Percentiles rank a stretch among this genome's conserved stretches.
phyloP scores from a whole-genome alignment of 257 asterid genomes.

The Anisodus tanguticus region DNA sequence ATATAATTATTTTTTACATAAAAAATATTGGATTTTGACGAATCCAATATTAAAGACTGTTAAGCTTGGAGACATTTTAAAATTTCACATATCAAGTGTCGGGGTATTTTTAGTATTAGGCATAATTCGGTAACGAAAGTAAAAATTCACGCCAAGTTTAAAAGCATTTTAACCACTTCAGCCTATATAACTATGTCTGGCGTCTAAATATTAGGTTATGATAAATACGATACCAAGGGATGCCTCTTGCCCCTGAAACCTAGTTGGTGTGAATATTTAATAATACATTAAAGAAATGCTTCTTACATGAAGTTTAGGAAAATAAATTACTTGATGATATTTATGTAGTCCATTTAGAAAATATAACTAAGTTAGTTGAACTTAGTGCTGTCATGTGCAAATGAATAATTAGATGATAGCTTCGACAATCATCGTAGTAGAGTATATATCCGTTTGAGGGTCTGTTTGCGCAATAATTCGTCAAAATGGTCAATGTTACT shows the following conservation, averaged over 20 bases:
- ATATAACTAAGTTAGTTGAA: neutral
- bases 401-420: neutral
- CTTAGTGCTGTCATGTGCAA: neutral
- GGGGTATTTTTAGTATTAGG: too few relatives aligned
- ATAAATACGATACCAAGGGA: neutral
- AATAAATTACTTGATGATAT: neutral
- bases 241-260: neutral
- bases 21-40: neutral
- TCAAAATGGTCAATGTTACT: neutral
- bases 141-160: too few relatives aligned
- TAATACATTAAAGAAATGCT: neutral
- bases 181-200: neutral
- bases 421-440: neutral
- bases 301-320: neutral
- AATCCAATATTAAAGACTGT: neutral
- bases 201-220: neutral
- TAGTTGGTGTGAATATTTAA: neutral
- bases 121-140: too few relatives aligned
- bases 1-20: neutral
- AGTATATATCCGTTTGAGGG: neutral
- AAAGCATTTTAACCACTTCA: too few relatives aligned
- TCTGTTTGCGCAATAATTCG: neutral
- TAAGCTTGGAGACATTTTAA: too few relatives aligned
- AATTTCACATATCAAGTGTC: too few relatives aligned
- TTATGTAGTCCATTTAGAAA: neutral